Evolutionary conservation across 306 rosid genomes (phyloP).

Genomic region (Vigna unguiculata): DNA sequence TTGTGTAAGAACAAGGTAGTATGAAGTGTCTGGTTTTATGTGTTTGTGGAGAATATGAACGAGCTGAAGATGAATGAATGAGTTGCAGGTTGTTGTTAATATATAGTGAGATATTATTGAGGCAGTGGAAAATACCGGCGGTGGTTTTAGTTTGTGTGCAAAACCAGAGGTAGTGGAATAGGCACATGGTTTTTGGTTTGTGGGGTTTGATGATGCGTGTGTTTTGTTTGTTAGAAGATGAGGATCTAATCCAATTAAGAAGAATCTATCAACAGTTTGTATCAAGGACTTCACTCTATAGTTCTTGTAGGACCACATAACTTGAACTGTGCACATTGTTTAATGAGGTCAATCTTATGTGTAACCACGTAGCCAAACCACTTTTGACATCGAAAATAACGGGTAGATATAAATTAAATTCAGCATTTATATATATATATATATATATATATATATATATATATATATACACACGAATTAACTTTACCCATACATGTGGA

Average conservation of each 20-base stretch:
- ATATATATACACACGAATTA: no score
- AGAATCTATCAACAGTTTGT: no score
- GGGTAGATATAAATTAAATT: no score
- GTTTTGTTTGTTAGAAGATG: neutral
- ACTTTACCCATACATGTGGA: no score
- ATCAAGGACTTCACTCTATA: no score
- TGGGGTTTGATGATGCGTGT: neutral
- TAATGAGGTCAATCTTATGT: neutral
- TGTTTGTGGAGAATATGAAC: neutral
- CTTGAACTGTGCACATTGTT: no score
- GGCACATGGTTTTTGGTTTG: slow-evolving; percentile 40
- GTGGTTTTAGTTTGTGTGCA: neutral
- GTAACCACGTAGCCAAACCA: neutral
- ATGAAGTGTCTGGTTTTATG: slow-evolving; percentile 1
- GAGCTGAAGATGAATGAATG: neutral
- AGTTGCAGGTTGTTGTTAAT: neutral
- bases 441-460: no score
- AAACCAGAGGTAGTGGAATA: slow-evolving; percentile 32
- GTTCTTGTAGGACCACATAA: neutral
- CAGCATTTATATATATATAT: no score
- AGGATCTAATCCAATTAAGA: neutral
- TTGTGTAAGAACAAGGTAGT: neutral
- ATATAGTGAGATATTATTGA: slow-evolving; percentile 1
- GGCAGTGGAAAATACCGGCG: neutral
- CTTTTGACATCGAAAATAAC: no score